Conservation (phyloP, 169 alveolate genomes). For the Cryptosporidium andersoni region DNA sequence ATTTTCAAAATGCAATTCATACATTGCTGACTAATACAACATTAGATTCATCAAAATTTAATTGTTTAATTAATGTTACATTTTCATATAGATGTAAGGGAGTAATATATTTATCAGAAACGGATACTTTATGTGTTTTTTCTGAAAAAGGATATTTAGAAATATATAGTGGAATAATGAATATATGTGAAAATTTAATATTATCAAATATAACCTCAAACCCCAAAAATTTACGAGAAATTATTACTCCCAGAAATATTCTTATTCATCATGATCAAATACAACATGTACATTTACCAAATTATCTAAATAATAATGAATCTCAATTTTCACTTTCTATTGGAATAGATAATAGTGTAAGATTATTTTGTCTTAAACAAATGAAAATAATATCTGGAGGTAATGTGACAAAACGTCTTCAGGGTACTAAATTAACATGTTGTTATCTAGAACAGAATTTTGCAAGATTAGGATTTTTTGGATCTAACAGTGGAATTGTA, state of each 20-base stretch:
- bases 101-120: slow-evolving; percentile 3
- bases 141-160: slow-evolving; percentile 39
- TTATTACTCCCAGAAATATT: slow-evolving; percentile 9
- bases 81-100: slow-evolving; percentile 37
- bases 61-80: slow-evolving; percentile 15
- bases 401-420: slow-evolving; percentile 41
- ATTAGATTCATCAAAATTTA: slow-evolving; percentile 24
- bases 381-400: slow-evolving; percentile 68
- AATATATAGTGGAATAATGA: slow-evolving; percentile 7
- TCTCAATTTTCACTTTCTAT: slow-evolving; percentile 46
- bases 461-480: slow-evolving; percentile 61
- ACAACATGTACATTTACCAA: slow-evolving; percentile 17
- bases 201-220: slow-evolving; percentile 1
- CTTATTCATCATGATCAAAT: slow-evolving; percentile 35
- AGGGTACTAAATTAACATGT: slow-evolving; percentile 20
- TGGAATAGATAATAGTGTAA: slow-evolving; percentile 61
- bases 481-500: slow-evolving; percentile 40
- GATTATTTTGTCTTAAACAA: slow-evolving; percentile 48
- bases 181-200: neutral
- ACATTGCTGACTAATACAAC: slow-evolving; percentile 15
- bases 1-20: slow-evolving; percentile 27
- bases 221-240: slow-evolving; percentile 6
- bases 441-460: slow-evolving; percentile 38
- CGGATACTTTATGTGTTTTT: slow-evolving; percentile 18
- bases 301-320: slow-evolving; percentile 8